Conservation (phyloP, 2,329 filamentous ascomycete genomes). For the Rutstroemia sp. region DNA sequence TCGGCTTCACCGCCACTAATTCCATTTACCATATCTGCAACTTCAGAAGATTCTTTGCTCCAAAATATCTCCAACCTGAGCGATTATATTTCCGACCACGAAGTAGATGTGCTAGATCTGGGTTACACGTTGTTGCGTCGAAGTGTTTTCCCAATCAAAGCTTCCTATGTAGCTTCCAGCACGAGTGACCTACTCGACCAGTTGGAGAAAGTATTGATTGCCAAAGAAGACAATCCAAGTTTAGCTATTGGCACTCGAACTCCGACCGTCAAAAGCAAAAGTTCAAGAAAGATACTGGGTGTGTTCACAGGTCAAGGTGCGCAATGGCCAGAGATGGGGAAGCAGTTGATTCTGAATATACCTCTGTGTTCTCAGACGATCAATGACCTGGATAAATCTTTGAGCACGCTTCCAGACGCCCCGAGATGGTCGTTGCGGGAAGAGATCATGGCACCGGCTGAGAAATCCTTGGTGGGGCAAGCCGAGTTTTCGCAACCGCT, state of each 20-base stretch:
- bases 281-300: constrained; percentile 4
- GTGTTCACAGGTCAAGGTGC: constrained; percentile 21
- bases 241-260: background rate
- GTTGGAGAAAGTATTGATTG: background rate
- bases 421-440: constrained; percentile 8
- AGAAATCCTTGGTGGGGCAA: constrained; percentile 12
- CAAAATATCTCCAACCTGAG: constrained; percentile 1
- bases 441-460: constrained; percentile 19
- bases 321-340: constrained; percentile 17
- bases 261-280: background rate
- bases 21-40: constrained; percentile 17
- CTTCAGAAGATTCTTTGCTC: constrained; percentile 10
- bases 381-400: constrained; percentile 17
- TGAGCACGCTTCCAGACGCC: constrained; percentile 22
- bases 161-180: constrained; percentile 9
- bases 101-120: constrained; percentile 3
- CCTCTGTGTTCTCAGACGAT: constrained; percentile 7
- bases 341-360: constrained; percentile 7
- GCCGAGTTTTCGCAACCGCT: constrained; percentile 34
- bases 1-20: background rate
- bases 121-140: constrained; percentile 7
- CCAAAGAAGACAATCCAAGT: background rate
- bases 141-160: constrained; percentile 9
- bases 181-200: constrained; percentile 5
- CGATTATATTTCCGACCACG: background rate